Conservation (phyloP, 345 rosid genomes). For the Lumnitzera racemosa region DNA sequence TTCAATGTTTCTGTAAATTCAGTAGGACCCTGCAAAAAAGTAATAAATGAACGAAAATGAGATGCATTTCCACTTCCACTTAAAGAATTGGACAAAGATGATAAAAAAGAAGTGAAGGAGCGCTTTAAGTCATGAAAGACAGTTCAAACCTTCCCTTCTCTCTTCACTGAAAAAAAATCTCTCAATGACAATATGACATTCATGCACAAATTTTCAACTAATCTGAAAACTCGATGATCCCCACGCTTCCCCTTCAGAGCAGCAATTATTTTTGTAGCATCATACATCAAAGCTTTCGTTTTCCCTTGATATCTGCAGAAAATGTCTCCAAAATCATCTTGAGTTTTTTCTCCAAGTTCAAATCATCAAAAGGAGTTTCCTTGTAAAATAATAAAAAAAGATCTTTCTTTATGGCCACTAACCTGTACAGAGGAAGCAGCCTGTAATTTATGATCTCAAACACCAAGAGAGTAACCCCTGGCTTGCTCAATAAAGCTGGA, state of each 20-base stretch:
- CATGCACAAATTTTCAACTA: constrained; percentile 93
- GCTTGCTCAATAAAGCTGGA: constrained; percentile 78
- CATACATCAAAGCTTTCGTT: constrained; percentile 90
- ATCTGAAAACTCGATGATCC: constrained; percentile 88
- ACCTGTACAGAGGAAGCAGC: constrained; percentile 97
- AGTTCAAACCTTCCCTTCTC: constrained; percentile 80
- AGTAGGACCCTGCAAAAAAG: constrained; percentile 74
- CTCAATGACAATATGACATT: constrained; percentile 84
- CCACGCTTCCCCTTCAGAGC: constrained; percentile 92
- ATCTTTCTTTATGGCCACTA: constrained; percentile 2
- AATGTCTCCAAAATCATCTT: constrained; percentile 1
- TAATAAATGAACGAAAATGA: constrained; percentile 12
- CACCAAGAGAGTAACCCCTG: constrained; percentile 83
- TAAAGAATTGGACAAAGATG: too few relatives aligned
- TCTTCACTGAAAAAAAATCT: constrained; percentile 83
- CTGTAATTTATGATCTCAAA: constrained; percentile 92
- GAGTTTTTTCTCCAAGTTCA: constrained; percentile 1
- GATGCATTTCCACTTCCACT: background rate
- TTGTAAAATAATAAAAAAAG: background rate
- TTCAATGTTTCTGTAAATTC: constrained; percentile 97
- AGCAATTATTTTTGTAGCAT: constrained; percentile 87
- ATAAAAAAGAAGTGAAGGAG: constrained; percentile 7
- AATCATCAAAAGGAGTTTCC: constrained; percentile 6
- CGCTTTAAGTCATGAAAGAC: constrained; percentile 2
- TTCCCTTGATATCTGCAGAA: constrained; percentile 81